Conservation (phyloP, 2,329 filamentous ascomycete genomes). For the Penicillium sp. region DNA sequence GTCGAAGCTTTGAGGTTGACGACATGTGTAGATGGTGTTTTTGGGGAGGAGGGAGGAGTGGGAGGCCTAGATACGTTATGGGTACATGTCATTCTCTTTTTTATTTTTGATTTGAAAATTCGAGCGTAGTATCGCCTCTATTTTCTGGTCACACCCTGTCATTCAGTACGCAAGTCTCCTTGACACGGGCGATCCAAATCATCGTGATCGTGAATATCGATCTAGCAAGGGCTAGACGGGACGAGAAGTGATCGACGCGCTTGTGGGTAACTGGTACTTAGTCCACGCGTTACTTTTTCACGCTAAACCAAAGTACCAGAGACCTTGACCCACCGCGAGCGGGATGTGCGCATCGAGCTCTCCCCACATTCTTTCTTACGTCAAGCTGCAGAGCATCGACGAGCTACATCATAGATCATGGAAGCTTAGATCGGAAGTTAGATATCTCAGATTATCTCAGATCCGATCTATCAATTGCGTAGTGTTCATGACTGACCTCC, state of each 20-base stretch:
- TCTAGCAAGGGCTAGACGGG: neutral
- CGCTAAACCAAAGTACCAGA: neutral
- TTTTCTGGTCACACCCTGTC: neutral
- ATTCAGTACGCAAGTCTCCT: too few species aligned
- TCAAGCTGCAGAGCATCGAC: conserved; percentile 11
- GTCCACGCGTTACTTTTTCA: neutral
- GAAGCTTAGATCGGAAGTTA: neutral
- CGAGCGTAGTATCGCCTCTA: neutral
- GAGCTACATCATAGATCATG: neutral
- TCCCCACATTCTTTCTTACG: conserved; percentile 24
- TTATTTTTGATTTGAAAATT: neutral
- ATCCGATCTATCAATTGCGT: neutral
- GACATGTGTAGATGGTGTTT: neutral
- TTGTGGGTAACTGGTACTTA: neutral
- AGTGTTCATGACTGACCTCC: neutral
- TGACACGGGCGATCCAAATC: neutral
- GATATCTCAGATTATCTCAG: neutral
- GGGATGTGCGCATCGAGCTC: conserved; percentile 15
- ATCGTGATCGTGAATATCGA: neutral
- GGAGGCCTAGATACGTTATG: neutral
- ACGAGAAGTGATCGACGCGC: neutral
- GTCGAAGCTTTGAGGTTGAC: conserved; percentile 4
- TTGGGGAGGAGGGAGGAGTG: too few species aligned
- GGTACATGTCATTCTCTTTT: neutral
- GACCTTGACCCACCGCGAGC: neutral